Evolutionary conservation across 2,329 filamentous ascomycete genomes (phyloP).

Genomic region (Curvularia lunata): DNA sequence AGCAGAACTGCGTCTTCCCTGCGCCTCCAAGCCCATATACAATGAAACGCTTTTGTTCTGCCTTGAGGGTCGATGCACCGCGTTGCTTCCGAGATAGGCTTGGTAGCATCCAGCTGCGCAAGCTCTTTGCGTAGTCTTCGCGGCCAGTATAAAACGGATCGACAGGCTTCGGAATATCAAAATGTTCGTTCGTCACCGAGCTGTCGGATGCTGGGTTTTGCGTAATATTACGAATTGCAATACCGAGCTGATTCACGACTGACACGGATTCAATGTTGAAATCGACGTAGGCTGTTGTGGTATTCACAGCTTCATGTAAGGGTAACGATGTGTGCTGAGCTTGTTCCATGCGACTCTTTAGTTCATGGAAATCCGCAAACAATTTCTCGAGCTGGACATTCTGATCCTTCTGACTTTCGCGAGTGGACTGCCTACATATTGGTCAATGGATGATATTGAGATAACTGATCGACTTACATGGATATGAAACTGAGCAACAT

Average conservation of each 20-base stretch:
- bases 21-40: conserved; percentile 49
- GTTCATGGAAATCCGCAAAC: not conserved
- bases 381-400: conserved; percentile 1
- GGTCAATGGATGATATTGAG: not conserved
- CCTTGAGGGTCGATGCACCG: not conserved
- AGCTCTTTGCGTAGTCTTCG: conserved; percentile 1
- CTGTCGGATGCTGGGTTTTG: not conserved
- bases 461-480: not conserved
- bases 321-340: not conserved
- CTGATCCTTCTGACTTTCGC: conserved; percentile 3
- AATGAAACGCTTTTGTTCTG: conserved; percentile 20
- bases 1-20: conserved; percentile 51
- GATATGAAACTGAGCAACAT: conserved; percentile 6
- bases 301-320: not conserved
- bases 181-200: conserved; percentile 4
- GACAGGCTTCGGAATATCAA: conserved; percentile 9
- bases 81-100: not conserved
- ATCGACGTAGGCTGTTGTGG: not conserved
- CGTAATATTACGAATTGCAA: not conserved
- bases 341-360: conserved; percentile 2
- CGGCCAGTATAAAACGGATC: conserved; percentile 8
- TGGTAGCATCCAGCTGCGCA: not conserved
- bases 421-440: conserved; percentile 4
- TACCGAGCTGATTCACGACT: not conserved
- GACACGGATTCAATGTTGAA: conserved; percentile 5